These are phyloP conservation scores for Metschnikowia arizonensis DNA, from an alignment of 805 yeast species.

Conservation along the genomic window DNA sequence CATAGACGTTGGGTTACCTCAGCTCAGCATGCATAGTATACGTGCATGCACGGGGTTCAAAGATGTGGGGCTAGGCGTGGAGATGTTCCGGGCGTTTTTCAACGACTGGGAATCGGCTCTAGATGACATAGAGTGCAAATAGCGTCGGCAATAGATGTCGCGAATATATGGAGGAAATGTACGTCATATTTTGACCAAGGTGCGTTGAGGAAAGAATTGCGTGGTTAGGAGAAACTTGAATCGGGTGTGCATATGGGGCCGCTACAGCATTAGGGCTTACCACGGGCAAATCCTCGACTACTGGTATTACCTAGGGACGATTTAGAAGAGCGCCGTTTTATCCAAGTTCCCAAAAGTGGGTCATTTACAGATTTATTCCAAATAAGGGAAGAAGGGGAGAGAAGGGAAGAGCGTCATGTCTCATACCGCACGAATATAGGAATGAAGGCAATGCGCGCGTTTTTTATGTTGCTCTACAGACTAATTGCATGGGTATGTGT, in stretches of 20 bases:
- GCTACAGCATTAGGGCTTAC: too few species aligned
- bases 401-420: too few species aligned
- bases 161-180: neutral
- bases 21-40: slow-evolving; percentile 42
- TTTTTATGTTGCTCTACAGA: too few species aligned
- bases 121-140: slow-evolving; percentile 10
- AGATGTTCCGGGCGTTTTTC: slow-evolving; percentile 31
- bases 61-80: slow-evolving; percentile 37
- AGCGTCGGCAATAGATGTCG: neutral
- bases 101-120: slow-evolving; percentile 22
- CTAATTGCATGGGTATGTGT: too few species aligned
- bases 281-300: too few species aligned
- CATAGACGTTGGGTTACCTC: slow-evolving; percentile 41
- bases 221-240: neutral
- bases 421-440: too few species aligned
- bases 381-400: too few species aligned
- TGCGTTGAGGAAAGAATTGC: neutral
- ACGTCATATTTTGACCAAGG: neutral
- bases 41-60: slow-evolving; percentile 36
- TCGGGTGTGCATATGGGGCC: neutral
- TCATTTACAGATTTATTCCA: too few species aligned
- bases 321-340: too few species aligned
- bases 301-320: too few species aligned
- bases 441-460: too few species aligned
- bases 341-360: too few species aligned